A percentile compares a stretch with the other conserved stretches of the same genome.
Conservation (phyloP, 371 early-diverging fungal species). For the Syncephalastrum racemosum region DNA sequence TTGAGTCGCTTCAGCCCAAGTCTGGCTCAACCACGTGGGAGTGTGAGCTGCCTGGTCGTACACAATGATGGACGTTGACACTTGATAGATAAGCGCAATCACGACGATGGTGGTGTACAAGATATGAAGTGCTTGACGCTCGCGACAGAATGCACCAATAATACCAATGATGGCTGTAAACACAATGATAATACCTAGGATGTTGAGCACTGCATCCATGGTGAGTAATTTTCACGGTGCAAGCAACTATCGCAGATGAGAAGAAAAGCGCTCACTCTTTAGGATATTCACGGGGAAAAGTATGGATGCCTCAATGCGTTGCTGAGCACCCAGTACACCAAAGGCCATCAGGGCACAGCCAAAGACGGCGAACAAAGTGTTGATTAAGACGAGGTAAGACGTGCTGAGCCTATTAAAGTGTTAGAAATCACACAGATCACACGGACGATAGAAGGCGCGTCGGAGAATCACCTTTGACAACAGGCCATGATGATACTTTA, state of each 20-base stretch:
- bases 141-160: conserved; percentile 29
- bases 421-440: conserved; percentile 1
- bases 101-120: conserved; percentile 31
- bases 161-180: conserved; percentile 40
- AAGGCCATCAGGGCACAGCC: conserved; percentile 34
- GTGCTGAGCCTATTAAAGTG: conserved; percentile 27
- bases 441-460: background rate
- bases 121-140: conserved; percentile 33
- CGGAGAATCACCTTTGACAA: conserved; percentile 38
- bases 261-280: conserved; percentile 27
- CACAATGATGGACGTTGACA: conserved; percentile 32
- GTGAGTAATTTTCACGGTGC: background rate
- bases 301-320: conserved; percentile 26
- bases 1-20: conserved; percentile 28
- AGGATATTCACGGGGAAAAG: conserved; percentile 40
- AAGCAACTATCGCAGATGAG: background rate
- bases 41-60: conserved; percentile 40
- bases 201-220: conserved; percentile 32
- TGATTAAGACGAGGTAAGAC: conserved; percentile 30
- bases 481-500: conserved; percentile 29
- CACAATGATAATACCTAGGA: conserved; percentile 36
- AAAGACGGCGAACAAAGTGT: conserved; percentile 34
- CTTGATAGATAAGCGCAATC: conserved; percentile 36
- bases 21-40: conserved; percentile 27
- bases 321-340: conserved; percentile 35